These are phyloP conservation scores for Pirum gemmata DNA, from an alignment of 78 protist species.

Conservation along the genomic window DNA sequence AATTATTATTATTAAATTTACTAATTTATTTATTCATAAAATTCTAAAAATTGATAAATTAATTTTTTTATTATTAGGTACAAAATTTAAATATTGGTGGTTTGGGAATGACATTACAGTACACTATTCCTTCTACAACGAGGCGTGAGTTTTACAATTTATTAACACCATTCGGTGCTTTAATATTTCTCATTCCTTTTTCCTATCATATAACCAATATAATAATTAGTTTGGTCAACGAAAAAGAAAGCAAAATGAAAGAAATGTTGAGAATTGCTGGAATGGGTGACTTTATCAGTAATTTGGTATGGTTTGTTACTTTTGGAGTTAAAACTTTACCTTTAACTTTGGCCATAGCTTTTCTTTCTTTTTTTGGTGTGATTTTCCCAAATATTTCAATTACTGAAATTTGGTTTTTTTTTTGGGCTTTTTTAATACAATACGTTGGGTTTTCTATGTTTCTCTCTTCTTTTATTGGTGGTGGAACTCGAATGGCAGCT, in stretches of 20 bases:
- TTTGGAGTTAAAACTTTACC: neutral
- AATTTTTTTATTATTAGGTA: too few species aligned
- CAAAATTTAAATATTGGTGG: too few species aligned
- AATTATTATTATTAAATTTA: too few species aligned
- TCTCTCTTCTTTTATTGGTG: neutral
- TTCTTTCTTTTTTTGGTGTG: neutral
- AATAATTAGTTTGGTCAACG: too few species aligned
- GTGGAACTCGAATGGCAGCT: neutral
- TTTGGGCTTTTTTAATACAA: neutral
- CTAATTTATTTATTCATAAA: too few species aligned
- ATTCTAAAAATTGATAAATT: too few species aligned
- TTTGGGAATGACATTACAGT: too few species aligned
- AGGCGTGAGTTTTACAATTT: too few species aligned
- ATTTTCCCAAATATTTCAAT: neutral
- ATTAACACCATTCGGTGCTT: too few species aligned
- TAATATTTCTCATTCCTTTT: too few species aligned
- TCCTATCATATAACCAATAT: too few species aligned
- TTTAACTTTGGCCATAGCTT: neutral
- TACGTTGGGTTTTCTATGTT: neutral
- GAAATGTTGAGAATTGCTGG: neutral
- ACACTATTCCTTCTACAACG: too few species aligned
- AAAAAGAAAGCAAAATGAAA: neutral
- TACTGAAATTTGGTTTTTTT: neutral
- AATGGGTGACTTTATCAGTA: neutral
- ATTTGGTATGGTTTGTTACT: neutral